phyloP scores from a whole-genome alignment of 2,329 filamentous ascomycete genomes.

The Nemania diffusa region DNA sequence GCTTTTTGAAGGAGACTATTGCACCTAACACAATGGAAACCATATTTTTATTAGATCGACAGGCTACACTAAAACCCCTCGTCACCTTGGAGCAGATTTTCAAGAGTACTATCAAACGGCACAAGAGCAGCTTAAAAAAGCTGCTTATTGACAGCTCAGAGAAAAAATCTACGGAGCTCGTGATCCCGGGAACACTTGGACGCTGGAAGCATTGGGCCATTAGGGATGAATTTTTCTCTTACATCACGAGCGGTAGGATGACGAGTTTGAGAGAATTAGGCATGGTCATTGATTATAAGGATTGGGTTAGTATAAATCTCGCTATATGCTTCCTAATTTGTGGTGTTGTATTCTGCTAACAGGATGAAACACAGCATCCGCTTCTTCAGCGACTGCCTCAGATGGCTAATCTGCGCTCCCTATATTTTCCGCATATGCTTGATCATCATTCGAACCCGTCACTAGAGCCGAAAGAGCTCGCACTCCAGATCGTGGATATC shows the following conservation, averaged over 20 bases:
- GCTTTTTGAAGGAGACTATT: constrained; percentile 80
- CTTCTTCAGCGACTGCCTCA: constrained; percentile 80
- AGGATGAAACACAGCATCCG: constrained; percentile 67
- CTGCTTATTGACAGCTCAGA: constrained; percentile 78
- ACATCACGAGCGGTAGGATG: constrained; percentile 82
- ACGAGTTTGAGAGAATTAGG: constrained; percentile 75
- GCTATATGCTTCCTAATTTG: neutral
- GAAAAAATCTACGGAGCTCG: constrained; percentile 54
- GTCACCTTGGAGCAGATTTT: constrained; percentile 78
- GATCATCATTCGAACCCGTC: neutral
- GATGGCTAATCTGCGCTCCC: constrained; percentile 74
- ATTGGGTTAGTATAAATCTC: constrained; percentile 72
- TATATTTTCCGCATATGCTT: constrained; percentile 76
- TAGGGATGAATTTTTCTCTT: constrained; percentile 74
- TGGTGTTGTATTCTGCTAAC: constrained; percentile 13
- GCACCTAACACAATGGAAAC: constrained; percentile 83
- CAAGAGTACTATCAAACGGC: constrained; percentile 74
- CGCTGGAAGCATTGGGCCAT: constrained; percentile 78
- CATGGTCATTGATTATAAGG: constrained; percentile 76
- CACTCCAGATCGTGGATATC: constrained; percentile 80
- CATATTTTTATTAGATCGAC: constrained; percentile 78
- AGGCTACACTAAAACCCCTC: constrained; percentile 57
- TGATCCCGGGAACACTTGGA: constrained; percentile 40
- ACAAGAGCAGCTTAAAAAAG: constrained; percentile 76
- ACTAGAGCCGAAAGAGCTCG: constrained; percentile 69